Base-by-base conservation (phyloP, 345 rosid genomes). In the Isatis tinctoria region DNA sequence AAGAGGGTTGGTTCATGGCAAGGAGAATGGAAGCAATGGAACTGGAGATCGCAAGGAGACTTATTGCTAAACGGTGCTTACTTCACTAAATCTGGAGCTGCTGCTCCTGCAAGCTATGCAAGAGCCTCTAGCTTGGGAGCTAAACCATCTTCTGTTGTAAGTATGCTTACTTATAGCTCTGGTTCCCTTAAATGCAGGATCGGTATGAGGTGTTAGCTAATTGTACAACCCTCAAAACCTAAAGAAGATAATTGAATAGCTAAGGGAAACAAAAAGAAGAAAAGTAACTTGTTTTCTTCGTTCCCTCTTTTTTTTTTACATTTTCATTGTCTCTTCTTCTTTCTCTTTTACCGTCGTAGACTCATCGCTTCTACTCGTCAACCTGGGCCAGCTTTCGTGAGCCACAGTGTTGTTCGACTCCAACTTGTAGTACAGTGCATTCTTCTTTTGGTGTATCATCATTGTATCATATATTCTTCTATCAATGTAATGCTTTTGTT, bases 31-130 rank as follows among this genome's bases (percentile, higher is more conserved):
- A 82, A 61, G 60, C 32, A 69, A 35, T 87, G 91, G 91, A 87
- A 87, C 71, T 87, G 91, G 91, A 82, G 89, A 84, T 87, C 91
- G 0, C 74, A 82, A 6, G 89, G 91, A 69, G 91, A 87, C 72
- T 36, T 67, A 30, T 0, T 87, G 76, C 75, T 82, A 24, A 85
- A 85, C 28, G 91, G 91, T 61, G 91, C 91, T 1, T 87, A 68
- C 73, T 87, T 87, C 81, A 82, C 79, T 59, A 59, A 53, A 67
- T 87, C 91, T 6, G 91, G 91, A 67, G 48, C 48, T 8, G 89
- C 76, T 44, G 37, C 79, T 45, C 78, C 83, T 14, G 78, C 83
- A 66, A 85, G 79, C 77, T 87, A 83, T 33, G 91, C 87, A 24
- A 82, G 83, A 79, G 88, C 88, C 39, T 87, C 91, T 9, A 87